Evolutionary conservation across 257 asterid genomes (phyloP), one percentile per base, ranked within the genome.

Genomic region (Verbascum thapsus): DNA sequence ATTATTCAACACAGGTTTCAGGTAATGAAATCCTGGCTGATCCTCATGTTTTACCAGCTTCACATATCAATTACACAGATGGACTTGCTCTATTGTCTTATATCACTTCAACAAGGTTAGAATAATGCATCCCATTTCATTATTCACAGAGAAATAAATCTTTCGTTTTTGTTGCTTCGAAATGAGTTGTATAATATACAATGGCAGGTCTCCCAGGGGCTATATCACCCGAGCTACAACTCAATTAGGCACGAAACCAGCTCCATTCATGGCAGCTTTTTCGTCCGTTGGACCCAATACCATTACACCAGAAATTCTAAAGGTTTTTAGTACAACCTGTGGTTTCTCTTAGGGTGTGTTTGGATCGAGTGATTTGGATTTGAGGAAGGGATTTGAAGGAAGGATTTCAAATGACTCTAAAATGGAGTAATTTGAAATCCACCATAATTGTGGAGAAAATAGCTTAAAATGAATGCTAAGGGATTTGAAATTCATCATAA

Each of bases 221-320:
- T 78, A 78, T 63, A 85, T 90, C 53, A 85, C 87, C 7, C 66
- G 19, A 22, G 74, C 92, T 22, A 68, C 55, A 10, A 90, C 96
- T 42, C 71, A 72, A 58, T 66, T 90, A 72, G 80, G 73, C 58
- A 66, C 84, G 12, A 90, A 80, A 64, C 95, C 97, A 4, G 96
- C 97, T 7, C 97, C 97, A 5, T 74, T 76, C 81, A 83, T 90
- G 91, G 97, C 97, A 3, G 88, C 90, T 13, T 90, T 90, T 74
- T 90, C 97, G n/a, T 87, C 97, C 13, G 40, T 41, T 39, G 97
- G 97, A 11, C 97, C 97, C 0, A 90, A 63, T 51, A 77, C 78
- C 22, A 35, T 87, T 55, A 83, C 80, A 19, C 94, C 96, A 13
- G 96, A 85, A 61, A 71, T 90, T 53, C 90, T 90, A 0, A 90